Base-by-base conservation (phyloP, 345 rosid genomes). In the Heritiera fomes region DNA sequence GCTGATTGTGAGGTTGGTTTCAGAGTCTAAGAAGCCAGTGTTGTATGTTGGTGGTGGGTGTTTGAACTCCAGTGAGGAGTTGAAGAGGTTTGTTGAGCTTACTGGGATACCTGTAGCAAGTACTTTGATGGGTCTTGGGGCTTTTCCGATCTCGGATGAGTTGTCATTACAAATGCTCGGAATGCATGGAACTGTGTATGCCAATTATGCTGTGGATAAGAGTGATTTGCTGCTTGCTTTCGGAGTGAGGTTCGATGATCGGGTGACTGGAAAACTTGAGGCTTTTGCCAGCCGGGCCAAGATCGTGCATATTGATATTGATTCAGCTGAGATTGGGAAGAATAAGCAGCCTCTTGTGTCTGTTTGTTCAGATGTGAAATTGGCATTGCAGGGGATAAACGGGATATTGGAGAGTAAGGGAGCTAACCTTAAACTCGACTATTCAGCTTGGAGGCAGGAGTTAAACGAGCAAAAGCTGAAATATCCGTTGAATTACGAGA, bases 31-130 rank as follows among this genome's bases (percentile, higher is more conserved):
- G 92, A 96, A 84, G 72, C 98, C 98, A 0, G 99, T 96, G 30
- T 84, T 96, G 90, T 96, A 96, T 81, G 98, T 92, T 56, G 99
- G 99, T 71, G 99, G 99, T 73, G 99, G 99, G 41, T 94, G 99
- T 83, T 88, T 92, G 92, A 94, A 94, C 87, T 92, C 98, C 0
- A 90, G 99, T 41, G 86, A 91, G 59, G 98, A 96, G 76, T 75
- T 94, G 89, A 85, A 82, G 78, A 89, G 85, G 80, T 96, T 96
- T 78, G 99, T 94, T 6, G 92, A 91, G 68, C 87, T 96, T 32
- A 92, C 99, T 0, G 94, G 98, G 14, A 91, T 94, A 62, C 99
- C 98, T 0, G 99, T 96, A 15, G 95, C 98, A 1, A 94, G 98
- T 88, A 96, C 99, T 67, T 87, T 96, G 87, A 96, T 96, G 99